These are phyloP conservation scores for Hymenotorrendiella dingleyae DNA, from an alignment of 2,329 filamentous ascomycete species.

Conservation along the genomic window DNA sequence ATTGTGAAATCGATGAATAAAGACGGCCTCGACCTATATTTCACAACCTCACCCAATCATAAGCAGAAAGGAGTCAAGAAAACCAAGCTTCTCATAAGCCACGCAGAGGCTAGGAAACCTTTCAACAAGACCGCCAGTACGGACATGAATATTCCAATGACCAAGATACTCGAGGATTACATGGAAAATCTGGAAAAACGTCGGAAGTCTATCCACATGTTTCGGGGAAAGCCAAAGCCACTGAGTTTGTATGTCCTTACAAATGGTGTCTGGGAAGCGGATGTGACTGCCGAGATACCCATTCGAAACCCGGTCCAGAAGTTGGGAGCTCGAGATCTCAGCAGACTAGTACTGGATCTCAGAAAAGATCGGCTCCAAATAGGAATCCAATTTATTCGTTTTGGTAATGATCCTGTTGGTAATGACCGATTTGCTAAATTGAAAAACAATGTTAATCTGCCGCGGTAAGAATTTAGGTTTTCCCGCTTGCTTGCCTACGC, in stretches of 20 bases:
- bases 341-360: no score
- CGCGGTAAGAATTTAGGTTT: neutral
- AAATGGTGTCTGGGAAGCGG: conserved; percentile 12
- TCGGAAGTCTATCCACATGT: neutral
- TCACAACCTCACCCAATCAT: conserved; percentile 7
- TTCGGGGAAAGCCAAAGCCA: conserved; percentile 1
- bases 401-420: conserved; percentile 6
- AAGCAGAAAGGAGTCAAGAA: neutral
- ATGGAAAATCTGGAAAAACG: neutral
- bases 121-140: neutral
- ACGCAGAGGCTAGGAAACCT: neutral
- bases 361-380: conserved; percentile 2
- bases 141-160: conserved; percentile 7
- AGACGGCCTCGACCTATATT: conserved; percentile 12
- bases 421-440: conserved; percentile 3
- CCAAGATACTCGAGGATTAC: conserved; percentile 7
- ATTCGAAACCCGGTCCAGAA: neutral
- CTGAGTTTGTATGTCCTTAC: conserved; percentile 17
- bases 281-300: neutral
- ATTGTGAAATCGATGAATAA: conserved; percentile 9
- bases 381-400: conserved; percentile 13
- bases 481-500: neutral
- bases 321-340: no score
- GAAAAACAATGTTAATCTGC: neutral
- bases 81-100: neutral